Evolutionary conservation across 108 stramenopile species (phyloP), one percentile per base, ranked within the genome.

Genomic region (Schizochytrium sp.): DNA sequence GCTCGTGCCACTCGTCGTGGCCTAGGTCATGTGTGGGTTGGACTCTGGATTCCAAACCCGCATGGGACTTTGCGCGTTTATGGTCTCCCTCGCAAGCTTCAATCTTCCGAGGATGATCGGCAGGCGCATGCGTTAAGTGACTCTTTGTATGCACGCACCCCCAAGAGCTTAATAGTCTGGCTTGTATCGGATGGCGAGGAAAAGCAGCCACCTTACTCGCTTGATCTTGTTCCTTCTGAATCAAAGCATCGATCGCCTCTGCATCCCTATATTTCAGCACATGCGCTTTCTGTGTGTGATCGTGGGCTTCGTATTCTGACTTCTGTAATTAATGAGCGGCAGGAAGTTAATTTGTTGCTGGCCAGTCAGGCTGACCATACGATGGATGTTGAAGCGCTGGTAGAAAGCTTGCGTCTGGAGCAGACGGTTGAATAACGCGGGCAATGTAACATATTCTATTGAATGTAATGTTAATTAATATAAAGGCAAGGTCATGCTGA

Each of bases 251-350:
- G 28, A 40, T 83, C 76, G 10, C 76, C 76, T 2, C 15, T 83
- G 10, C 76, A 42, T 28, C 50, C 53, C 76, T 83, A 19, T 28
- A 10, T 83, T 19, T 55, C 47, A 50, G 76, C 28, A 5, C 47
- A 42, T 8, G 76, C 53, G 7, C 76, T 83, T 53, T 55, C 50
- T 17, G 53, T 83, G 10, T 83, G 76, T 28, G 76, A 83, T 83
- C 76, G 76, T 10, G 49, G 76, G 15, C 5, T 55, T 5, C 17
- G 53, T 53, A 46, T 83, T 40, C 19, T 83, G 28, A 53, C 19
- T 42, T n/a, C 50, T 28, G 8, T 55, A 15, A 55, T 83, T 28
- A 13, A 56, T 47, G 76, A 83, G 53, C 76, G 76, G 15, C 8
- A 47, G 12, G 15, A 56, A n/a, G 53, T 83, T 12, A 83, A 40